phyloP scores from a whole-genome alignment of 1,284 basidiomycete genomes.

The Marasmius fiardii region DNA sequence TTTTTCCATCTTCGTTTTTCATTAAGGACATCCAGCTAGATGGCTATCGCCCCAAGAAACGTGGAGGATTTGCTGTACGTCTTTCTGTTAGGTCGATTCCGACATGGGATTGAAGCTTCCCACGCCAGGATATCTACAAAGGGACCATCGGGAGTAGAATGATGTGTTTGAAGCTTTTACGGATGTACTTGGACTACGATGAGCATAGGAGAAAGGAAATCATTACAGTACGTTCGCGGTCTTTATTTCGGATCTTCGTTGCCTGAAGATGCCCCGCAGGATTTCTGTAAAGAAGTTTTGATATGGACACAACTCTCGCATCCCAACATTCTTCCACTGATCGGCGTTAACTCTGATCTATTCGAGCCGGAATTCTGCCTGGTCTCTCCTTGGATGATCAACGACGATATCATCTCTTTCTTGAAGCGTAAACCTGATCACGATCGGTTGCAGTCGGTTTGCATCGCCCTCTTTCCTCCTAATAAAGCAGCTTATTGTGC shows the following conservation, averaged over 20 bases:
- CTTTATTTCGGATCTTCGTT: not conserved
- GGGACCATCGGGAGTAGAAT: not conserved
- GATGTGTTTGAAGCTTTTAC: constrained; percentile 10
- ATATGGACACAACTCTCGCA: constrained; percentile 14
- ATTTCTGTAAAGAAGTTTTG: constrained; percentile 8
- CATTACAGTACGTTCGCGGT: not conserved
- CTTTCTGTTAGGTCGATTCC: constrained; percentile 10
- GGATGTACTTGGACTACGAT: constrained; percentile 1
- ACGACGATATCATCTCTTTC: constrained; percentile 11
- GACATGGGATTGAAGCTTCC: not conserved
- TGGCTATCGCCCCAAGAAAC: no score
- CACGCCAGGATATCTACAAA: constrained; percentile 10
- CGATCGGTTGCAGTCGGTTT: constrained; percentile 5
- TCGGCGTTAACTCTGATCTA: constrained; percentile 9
- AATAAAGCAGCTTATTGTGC: no score
- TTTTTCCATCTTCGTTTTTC: no score
- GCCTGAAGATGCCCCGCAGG: not conserved
- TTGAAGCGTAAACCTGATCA: constrained; percentile 9
- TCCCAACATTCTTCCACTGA: constrained; percentile 12
- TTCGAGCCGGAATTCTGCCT: constrained; percentile 10
- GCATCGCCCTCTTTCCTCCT: not conserved
- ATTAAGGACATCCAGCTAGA: no score
- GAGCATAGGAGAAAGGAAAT: not conserved
- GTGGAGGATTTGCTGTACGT: constrained; percentile 28
- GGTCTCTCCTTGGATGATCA: constrained; percentile 14